These are phyloP conservation scores for Discostella stelligeroides DNA, from an alignment of 108 stramenopile genomes.

Conservation along the genomic window DNA sequence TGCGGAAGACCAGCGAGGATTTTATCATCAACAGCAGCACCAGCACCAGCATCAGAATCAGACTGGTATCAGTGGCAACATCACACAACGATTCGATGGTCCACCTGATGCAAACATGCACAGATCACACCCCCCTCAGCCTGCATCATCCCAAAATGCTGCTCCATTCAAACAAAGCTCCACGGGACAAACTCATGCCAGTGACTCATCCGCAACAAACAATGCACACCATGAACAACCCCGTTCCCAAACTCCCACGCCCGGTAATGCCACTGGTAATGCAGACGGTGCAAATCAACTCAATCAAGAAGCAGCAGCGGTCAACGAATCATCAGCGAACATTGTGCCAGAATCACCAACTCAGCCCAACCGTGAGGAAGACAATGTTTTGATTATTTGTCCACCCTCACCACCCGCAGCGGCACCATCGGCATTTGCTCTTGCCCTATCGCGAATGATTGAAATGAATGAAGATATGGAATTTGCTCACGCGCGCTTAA, in stretches of 20 bases:
- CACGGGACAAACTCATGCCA: constrained; percentile 3
- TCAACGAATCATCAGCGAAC: background rate
- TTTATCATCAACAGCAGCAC: constrained; percentile 6
- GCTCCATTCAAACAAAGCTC: background rate
- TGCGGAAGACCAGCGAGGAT: constrained; percentile 11
- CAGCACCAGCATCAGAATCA: background rate
- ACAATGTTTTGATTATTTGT: background rate
- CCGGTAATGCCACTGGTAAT: background rate
- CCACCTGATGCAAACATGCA: constrained; percentile 7
- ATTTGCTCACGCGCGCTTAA: constrained; percentile 41
- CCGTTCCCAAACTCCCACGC: background rate
- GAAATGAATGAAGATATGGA: constrained; percentile 58
- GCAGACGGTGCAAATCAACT: background rate
- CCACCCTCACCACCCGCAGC: constrained; percentile 44
- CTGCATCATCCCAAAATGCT: background rate
- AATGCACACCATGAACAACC: background rate
- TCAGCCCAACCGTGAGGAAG: background rate
- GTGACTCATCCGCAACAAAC: background rate
- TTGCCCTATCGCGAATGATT: constrained; percentile 44
- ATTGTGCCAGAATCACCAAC: constrained; percentile 27
- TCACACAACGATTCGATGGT: constrained; percentile 18
- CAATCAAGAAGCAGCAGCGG: constrained; percentile 1
- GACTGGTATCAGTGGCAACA: constrained; percentile 6
- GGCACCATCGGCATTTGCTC: constrained; percentile 32
- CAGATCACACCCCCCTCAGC: constrained; percentile 7